These are phyloP conservation scores for Eutrema heterophyllum DNA, from an alignment of 345 rosid genomes.

Conservation along the genomic window DNA sequence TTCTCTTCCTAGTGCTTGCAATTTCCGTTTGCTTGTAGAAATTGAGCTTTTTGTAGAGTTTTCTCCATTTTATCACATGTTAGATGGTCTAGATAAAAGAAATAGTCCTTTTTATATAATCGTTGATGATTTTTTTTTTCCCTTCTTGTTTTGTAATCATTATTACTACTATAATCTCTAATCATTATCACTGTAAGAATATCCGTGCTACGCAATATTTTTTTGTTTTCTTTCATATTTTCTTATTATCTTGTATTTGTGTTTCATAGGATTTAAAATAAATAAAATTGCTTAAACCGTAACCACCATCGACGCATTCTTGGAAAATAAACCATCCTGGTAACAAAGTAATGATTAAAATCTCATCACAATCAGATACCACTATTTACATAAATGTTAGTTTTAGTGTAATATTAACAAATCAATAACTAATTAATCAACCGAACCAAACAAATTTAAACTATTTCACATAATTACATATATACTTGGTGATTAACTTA, in stretches of 20 bases:
- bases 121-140: too few relatives aligned
- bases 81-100: too few relatives aligned
- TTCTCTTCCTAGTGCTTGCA: too few relatives aligned
- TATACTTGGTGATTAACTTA: background rate
- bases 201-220: background rate
- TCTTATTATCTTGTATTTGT: background rate
- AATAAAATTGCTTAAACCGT: background rate
- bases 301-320: background rate
- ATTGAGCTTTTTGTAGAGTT: too few relatives aligned
- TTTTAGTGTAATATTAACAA: slow-evolving; percentile 9
- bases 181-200: background rate
- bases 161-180: too few relatives aligned
- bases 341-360: background rate
- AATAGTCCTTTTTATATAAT: too few relatives aligned
- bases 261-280: background rate
- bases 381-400: slow-evolving; percentile 13
- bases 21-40: too few relatives aligned
- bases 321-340: background rate
- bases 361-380: slow-evolving; percentile 2
- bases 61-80: too few relatives aligned
- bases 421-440: slow-evolving; percentile 4
- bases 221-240: background rate
- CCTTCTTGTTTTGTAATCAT: too few relatives aligned
- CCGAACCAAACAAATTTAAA: background rate
- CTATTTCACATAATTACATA: background rate